A percentile compares a stretch with the other conserved stretches of the same genome.
Conservation (phyloP, 805 yeast genomes). For the Cephaloascus albidus region DNA sequence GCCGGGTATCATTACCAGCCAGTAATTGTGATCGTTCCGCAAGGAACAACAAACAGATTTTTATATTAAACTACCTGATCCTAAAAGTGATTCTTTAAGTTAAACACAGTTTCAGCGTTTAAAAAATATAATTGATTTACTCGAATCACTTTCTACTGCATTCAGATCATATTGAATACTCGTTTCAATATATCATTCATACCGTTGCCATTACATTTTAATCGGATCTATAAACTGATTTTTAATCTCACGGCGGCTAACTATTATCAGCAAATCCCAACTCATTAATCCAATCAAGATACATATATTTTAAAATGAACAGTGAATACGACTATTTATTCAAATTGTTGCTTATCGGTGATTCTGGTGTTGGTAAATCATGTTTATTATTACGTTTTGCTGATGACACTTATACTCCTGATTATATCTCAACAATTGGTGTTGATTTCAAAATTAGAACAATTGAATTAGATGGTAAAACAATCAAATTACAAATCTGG, state of each 20-base stretch:
- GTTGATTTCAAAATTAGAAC: slow-evolving; percentile 91
- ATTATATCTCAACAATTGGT: slow-evolving; percentile 95
- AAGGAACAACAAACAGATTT: background rate
- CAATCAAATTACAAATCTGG: slow-evolving; percentile 97
- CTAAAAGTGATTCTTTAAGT: no score
- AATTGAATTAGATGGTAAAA: slow-evolving; percentile 91
- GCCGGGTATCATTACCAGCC: no score
- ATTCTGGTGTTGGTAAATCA: slow-evolving; percentile 97
- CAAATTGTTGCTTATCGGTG: slow-evolving; percentile 91
- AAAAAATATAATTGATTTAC: no score
- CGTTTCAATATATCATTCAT: no score
- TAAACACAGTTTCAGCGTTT: no score
- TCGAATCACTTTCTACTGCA: no score
- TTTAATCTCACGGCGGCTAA: background rate
- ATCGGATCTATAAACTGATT: no score
- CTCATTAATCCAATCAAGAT: background rate
- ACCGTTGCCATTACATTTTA: no score
- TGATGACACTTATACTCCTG: slow-evolving; percentile 94
- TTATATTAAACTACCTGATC: no score
- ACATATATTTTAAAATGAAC: slow-evolving; percentile 38
- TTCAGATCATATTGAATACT: no score
- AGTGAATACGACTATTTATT: slow-evolving; percentile 97
- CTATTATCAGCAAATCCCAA: background rate
- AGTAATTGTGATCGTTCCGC: background rate
- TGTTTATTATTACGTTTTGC: slow-evolving; percentile 92